Base-by-base conservation (phyloP, 768 basidiomycete genomes). In the Macrolepiota dolichaula region DNA sequence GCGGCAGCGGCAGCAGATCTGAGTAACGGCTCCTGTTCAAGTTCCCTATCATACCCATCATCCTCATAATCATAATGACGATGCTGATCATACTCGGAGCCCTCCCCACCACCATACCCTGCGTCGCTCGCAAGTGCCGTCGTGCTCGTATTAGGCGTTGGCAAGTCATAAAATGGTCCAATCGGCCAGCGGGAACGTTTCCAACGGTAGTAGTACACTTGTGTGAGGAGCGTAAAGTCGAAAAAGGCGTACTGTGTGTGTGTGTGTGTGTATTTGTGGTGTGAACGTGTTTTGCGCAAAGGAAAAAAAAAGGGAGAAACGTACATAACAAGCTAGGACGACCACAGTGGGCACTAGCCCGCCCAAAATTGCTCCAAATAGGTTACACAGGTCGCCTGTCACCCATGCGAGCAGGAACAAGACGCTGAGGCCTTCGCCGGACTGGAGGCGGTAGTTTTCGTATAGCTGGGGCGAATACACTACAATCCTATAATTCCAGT, bases 161-260 rank as follows among this genome's bases (percentile, higher is more conserved):
- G 63, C 38, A 51, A 9, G 17, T 51, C 42, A 29, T 47, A 49
- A 10, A 55, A 25, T 6, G 36, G 44, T 10, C 59, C 52, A 36
- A 55, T 61, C 1, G 52, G 52, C 27, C 35, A 50, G 19, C 67
- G 65, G 55, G 62, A 62, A 65, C 78, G 71, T 64, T 78, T 84
- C 81, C 86, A 84, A 24, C 92, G 89, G 74, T 98, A 98, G 76
- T 92, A 96, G 73, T 92, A 96, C 57, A 96, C 87, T 76, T 98
- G 96, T 60, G 81, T 74, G 57, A 98, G 76, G 50, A 98, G 76
- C 64, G 81, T 83, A 51, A 85, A 59, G 74, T 98, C 96, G 77
- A 96, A 98, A 38, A 89, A 58, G 6, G 89, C 81, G 71, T 96
- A 97, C 94, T 97, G 71, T 61, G 61, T 51, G 36, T 53, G 64